Conservation (phyloP, 139 green algal genomes). For the Mesotaenium endlicherianum region DNA sequence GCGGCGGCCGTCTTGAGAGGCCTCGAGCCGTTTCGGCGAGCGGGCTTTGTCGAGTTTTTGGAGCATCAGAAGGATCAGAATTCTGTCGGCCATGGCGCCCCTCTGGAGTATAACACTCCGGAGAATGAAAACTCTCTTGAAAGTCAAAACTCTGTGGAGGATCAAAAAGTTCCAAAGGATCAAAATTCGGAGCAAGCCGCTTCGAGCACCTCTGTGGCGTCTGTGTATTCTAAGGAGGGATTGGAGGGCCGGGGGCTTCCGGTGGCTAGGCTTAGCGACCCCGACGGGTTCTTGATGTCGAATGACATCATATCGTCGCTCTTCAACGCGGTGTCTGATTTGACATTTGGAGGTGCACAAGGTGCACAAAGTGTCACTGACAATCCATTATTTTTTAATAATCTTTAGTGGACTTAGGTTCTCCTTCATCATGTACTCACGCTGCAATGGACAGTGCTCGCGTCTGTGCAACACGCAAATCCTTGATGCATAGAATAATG, state of each 20-base stretch:
- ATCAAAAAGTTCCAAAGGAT: not conserved
- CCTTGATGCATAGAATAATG: no score
- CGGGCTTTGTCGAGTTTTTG: not conserved
- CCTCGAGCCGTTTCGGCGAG: not conserved
- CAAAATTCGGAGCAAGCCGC: not conserved
- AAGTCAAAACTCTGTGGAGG: not conserved
- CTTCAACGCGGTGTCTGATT: slow-evolving; percentile 2
- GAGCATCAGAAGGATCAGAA: not conserved
- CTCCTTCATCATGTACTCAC: no score
- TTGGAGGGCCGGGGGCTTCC: not conserved
- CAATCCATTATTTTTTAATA: no score
- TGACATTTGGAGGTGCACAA: not conserved
- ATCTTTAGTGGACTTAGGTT: no score
- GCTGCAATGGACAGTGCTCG: no score
- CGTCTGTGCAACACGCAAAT: no score
- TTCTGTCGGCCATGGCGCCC: not conserved
- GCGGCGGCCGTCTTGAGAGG: not conserved
- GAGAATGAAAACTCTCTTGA: not conserved
- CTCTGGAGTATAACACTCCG: not conserved
- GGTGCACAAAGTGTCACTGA: no score
- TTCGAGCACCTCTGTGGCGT: not conserved
- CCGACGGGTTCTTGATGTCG: slow-evolving; percentile 45
- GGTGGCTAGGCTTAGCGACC: slow-evolving; percentile 17
- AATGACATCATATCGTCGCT: slow-evolving; percentile 42
- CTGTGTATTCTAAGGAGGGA: not conserved